Conservation (phyloP, 148 eudicot genomes). For the Camellia granthamiana region DNA sequence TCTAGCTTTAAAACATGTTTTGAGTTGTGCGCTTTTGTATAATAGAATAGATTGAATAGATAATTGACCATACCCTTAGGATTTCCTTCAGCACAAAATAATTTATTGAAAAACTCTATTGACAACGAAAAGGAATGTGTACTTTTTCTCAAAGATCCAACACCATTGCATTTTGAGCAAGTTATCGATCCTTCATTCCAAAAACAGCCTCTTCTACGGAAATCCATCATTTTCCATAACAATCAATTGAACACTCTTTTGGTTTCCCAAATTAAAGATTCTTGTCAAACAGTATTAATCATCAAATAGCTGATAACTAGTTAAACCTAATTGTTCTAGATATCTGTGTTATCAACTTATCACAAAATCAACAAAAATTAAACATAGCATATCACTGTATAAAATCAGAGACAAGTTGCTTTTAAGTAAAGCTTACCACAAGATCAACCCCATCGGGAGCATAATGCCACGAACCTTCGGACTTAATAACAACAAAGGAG, state of each 20-base stretch:
- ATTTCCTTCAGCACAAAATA: no score
- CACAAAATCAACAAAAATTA: background rate
- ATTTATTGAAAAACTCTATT: background rate
- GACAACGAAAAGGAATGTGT: background rate
- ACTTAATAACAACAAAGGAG: conserved; percentile 79
- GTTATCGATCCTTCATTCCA: background rate
- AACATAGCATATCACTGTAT: background rate
- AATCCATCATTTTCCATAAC: background rate
- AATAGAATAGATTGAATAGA: no score
- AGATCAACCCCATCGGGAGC: conserved; percentile 82
- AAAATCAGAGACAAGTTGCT: background rate
- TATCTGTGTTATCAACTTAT: background rate
- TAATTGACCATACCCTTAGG: background rate
- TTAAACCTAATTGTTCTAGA: background rate
- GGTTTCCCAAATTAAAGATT: background rate
- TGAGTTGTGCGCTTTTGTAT: no score
- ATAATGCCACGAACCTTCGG: conserved; percentile 66
- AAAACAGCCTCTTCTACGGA: background rate
- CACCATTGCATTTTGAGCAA: background rate
- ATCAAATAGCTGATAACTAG: background rate
- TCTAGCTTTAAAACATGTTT: no score
- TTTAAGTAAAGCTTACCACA: conserved; percentile 47
- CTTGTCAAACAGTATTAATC: background rate
- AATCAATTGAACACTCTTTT: background rate
- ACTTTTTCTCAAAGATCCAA: background rate